These are phyloP conservation scores for Funneliformis mosseae DNA, from an alignment of 192 early-diverging fungal genomes.

Conservation along the genomic window DNA sequence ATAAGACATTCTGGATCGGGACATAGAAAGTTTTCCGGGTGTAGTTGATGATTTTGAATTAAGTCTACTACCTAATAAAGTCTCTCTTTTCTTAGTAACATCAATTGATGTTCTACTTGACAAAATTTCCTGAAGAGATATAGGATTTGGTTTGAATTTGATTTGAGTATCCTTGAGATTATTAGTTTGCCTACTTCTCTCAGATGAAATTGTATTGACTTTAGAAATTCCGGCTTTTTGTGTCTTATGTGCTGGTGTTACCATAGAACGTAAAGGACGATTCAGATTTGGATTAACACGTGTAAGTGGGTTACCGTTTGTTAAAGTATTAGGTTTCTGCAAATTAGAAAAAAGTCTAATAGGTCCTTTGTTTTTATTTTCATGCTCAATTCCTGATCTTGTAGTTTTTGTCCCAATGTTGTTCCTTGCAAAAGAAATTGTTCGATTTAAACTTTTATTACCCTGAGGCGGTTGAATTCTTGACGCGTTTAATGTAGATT, in stretches of 20 bases:
- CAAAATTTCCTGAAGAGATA: constrained; percentile 16
- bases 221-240: not conserved
- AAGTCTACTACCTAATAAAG: not conserved
- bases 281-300: not conserved
- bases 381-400: not conserved
- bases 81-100: not conserved
- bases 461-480: not conserved
- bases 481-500: not conserved
- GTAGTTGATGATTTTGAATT: not conserved
- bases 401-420: not conserved
- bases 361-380: not conserved
- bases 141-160: not conserved
- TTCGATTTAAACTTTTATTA: not conserved
- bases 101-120: not conserved
- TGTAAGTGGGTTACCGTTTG: not conserved
- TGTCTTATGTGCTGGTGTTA: not conserved
- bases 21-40: not conserved
- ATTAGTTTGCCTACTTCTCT: not conserved
- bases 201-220: not conserved
- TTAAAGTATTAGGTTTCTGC: not conserved
- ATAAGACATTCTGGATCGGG: not conserved
- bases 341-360: too few relatives aligned
- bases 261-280: not conserved
- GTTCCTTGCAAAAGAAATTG: not conserved
- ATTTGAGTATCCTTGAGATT: not conserved